Conservation (phyloP, 768 basidiomycete species). For the Boletus pseudopeckii region DNA sequence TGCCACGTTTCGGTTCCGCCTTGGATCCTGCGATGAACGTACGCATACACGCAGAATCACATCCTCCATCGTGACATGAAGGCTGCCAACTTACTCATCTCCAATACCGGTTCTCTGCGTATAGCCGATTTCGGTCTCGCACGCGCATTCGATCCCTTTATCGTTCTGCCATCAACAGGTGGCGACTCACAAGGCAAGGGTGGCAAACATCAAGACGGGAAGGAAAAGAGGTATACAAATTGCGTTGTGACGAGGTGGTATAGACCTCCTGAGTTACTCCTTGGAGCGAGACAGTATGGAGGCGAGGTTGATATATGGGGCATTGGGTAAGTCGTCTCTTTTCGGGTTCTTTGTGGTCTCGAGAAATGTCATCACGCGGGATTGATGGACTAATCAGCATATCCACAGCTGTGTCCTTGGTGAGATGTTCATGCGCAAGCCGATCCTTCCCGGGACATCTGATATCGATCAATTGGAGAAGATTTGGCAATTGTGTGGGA, state of each 20-base stretch:
- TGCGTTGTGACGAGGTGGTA: slow-evolving; percentile 97
- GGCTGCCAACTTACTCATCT: slow-evolving; percentile 93
- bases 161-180: slow-evolving; percentile 31
- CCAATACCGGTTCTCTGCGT: slow-evolving; percentile 75
- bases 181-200: slow-evolving; percentile 19
- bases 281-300: slow-evolving; percentile 87
- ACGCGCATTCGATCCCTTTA: slow-evolving; percentile 63
- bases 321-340: slow-evolving; percentile 63
- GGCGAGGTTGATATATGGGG: slow-evolving; percentile 98
- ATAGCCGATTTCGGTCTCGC: slow-evolving; percentile 98
- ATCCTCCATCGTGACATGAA: slow-evolving; percentile 99
- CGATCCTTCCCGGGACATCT: slow-evolving; percentile 82
- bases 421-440: slow-evolving; percentile 88
- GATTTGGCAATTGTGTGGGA: slow-evolving; percentile 88
- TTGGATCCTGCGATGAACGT: slow-evolving; percentile 5
- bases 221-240: slow-evolving; percentile 83
- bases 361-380: neutral
- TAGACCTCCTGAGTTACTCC: slow-evolving; percentile 85
- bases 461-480: slow-evolving; percentile 91
- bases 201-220: slow-evolving; percentile 39
- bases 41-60: slow-evolving; percentile 61
- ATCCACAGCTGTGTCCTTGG: slow-evolving; percentile 81
- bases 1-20: slow-evolving; percentile 8
- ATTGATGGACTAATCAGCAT: neutral
- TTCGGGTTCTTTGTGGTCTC: neutral